phyloP scores from a whole-genome alignment of 352 stramenopile species.

The Peronospora farinosa region DNA sequence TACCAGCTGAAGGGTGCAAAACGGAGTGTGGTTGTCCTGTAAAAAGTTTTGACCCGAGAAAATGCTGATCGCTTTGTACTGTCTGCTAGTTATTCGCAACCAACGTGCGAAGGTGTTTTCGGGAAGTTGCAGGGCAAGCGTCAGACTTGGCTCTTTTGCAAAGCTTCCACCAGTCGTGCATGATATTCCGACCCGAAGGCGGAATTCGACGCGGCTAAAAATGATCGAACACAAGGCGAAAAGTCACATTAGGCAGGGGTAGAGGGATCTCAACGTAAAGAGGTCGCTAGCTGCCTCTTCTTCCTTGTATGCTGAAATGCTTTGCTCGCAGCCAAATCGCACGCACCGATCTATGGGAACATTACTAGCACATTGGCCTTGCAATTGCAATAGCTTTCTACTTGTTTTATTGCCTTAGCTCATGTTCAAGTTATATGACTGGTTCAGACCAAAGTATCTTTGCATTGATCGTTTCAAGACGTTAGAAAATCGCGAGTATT shows the following conservation, averaged over 20 bases:
- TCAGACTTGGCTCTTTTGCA: slow-evolving; percentile 9
- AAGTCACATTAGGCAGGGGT: too few relatives aligned
- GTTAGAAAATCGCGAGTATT: not conserved
- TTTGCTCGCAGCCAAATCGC: too few relatives aligned
- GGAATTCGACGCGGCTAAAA: not conserved
- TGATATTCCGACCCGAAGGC: not conserved
- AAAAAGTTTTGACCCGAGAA: slow-evolving; percentile 21
- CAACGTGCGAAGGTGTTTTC: not conserved
- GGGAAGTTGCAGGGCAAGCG: not conserved
- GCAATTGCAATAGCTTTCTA: too few relatives aligned
- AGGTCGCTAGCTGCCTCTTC: slow-evolving; percentile 7
- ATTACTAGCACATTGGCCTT: too few relatives aligned
- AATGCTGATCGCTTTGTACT: slow-evolving; percentile 12
- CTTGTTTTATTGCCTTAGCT: not conserved
- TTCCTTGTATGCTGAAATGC: not conserved
- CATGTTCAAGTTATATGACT: slow-evolving; percentile 23
- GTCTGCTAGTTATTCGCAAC: slow-evolving; percentile 12
- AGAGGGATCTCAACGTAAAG: too few relatives aligned
- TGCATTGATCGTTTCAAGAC: not conserved
- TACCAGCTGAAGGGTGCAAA: not conserved
- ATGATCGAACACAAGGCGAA: too few relatives aligned
- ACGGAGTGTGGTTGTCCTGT: not conserved
- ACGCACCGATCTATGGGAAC: too few relatives aligned
- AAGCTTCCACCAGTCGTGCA: slow-evolving; percentile 3
- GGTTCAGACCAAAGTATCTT: slow-evolving; percentile 2